Conservation (phyloP, 2,329 filamentous ascomycete genomes). For the Coleophoma cylindrospora region DNA sequence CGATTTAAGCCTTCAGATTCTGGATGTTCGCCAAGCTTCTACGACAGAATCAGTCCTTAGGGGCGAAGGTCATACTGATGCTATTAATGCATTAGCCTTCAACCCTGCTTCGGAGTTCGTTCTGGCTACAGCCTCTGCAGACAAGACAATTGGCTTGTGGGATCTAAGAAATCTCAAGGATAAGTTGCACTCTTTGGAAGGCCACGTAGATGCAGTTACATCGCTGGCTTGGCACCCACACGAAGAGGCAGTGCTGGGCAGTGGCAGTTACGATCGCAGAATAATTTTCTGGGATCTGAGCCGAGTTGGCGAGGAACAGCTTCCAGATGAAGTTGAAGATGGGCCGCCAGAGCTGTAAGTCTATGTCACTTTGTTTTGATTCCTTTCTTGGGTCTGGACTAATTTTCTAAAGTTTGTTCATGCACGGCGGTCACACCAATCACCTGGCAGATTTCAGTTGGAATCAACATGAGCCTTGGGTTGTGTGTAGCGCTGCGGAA, state of each 20-base stretch:
- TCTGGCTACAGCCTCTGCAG: constrained; percentile 87
- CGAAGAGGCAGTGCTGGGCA: constrained; percentile 83
- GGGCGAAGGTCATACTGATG: constrained; percentile 77
- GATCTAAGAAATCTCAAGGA: constrained; percentile 87
- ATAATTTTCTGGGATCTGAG: constrained; percentile 97
- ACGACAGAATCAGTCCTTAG: constrained; percentile 64
- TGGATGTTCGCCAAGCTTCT: constrained; percentile 72
- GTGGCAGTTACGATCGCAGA: constrained; percentile 85
- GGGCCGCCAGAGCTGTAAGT: constrained; percentile 89
- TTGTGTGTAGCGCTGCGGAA: constrained; percentile 91
- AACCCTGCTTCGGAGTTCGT: constrained; percentile 88
- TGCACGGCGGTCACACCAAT: constrained; percentile 98
- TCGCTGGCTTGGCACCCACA: constrained; percentile 93
- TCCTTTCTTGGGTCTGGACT: not conserved
- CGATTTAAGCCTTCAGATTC: constrained; percentile 86
- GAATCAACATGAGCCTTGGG: constrained; percentile 96
- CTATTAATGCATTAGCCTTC: constrained; percentile 94
- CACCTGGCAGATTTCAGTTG: constrained; percentile 95
- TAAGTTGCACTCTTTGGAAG: constrained; percentile 85
- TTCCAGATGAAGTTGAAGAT: constrained; percentile 90
- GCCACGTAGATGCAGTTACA: constrained; percentile 84
- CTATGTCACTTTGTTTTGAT: not conserved
- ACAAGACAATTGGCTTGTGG: constrained; percentile 94
- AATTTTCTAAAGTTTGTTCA: constrained; percentile 64
- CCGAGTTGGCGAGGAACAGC: constrained; percentile 87